phyloP scores from a whole-genome alignment of 441 rosid species.

The Codiaeum variegatum region DNA sequence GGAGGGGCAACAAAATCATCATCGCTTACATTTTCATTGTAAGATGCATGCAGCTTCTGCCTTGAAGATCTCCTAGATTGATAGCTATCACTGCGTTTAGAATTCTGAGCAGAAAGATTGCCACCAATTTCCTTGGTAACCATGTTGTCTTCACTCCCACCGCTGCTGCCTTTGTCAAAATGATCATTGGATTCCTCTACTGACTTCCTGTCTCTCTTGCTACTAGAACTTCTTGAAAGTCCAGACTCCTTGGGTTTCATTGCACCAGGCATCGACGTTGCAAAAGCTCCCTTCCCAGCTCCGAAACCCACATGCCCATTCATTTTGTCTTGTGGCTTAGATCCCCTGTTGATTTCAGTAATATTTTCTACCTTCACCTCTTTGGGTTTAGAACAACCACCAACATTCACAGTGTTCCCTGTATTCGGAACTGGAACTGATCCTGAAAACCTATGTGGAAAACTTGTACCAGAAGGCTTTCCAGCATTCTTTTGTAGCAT shows the following conservation, averaged over 20 bases:
- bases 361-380: conserved; percentile 32
- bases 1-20: conserved; percentile 35
- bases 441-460: conserved; percentile 22
- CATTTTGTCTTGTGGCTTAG: conserved; percentile 15
- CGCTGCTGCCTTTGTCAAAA: conserved; percentile 39
- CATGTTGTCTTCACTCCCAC: conserved; percentile 37
- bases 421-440: conserved; percentile 28
- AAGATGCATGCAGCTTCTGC: conserved; percentile 57
- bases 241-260: conserved; percentile 30
- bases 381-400: conserved; percentile 32
- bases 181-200: conserved; percentile 50
- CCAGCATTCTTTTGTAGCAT: conserved; percentile 29
- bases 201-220: conserved; percentile 48
- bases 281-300: conserved; percentile 28
- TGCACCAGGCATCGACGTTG: conserved; percentile 24
- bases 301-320: conserved; percentile 21
- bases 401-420: conserved; percentile 34
- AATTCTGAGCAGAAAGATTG: conserved; percentile 27
- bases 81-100: conserved; percentile 28
- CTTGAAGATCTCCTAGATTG: conserved; percentile 63
- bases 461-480: conserved; percentile 26
- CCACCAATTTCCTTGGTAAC: conserved; percentile 28
- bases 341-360: conserved; percentile 21
- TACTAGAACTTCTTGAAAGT: conserved; percentile 27
- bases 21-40: conserved; percentile 54